Evolutionary conservation across 2,329 filamentous ascomycete genomes (phyloP).

Genomic region (Penicillium sp.): DNA sequence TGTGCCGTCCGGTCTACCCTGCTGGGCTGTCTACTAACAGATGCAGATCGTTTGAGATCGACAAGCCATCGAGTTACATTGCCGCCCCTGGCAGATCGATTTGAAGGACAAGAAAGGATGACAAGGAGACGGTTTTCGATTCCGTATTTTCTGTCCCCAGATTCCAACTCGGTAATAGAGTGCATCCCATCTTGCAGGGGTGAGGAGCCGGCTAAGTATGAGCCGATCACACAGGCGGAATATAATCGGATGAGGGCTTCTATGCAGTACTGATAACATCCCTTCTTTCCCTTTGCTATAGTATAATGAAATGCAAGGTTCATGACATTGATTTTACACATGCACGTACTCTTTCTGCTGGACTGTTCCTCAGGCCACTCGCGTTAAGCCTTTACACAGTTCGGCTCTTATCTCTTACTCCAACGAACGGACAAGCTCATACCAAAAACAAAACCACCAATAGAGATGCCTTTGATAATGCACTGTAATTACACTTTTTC

Average conservation of each 20-base stretch:
- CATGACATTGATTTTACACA: neutral
- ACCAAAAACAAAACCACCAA: neutral
- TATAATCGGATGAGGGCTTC: constrained; percentile 31
- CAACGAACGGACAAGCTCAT: neutral
- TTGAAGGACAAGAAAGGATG: constrained; percentile 42
- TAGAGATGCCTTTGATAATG: neutral
- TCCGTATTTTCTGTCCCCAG: constrained; percentile 58
- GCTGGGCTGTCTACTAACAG: constrained; percentile 4
- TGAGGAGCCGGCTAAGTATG: constrained; percentile 51
- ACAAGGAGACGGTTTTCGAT: constrained; percentile 59
- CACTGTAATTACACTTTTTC: neutral
- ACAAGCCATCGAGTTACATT: constrained; percentile 55
- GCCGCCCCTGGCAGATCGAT: constrained; percentile 43
- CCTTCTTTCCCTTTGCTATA: too few species aligned
- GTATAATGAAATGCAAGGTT: too few species aligned
- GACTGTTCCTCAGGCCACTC: neutral
- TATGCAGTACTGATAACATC: constrained; percentile 15
- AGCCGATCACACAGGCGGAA: constrained; percentile 46
- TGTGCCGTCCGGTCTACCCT: neutral
- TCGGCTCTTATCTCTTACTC: neutral
- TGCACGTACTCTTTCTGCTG: neutral
- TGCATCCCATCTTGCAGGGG: constrained; percentile 51
- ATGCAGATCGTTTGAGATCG: constrained; percentile 50
- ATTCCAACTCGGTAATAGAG: constrained; percentile 53
- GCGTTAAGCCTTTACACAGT: neutral